Evolutionary conservation across 2,329 filamentous ascomycete genomes (phyloP).

Genomic region (Botryotinia globosa): DNA sequence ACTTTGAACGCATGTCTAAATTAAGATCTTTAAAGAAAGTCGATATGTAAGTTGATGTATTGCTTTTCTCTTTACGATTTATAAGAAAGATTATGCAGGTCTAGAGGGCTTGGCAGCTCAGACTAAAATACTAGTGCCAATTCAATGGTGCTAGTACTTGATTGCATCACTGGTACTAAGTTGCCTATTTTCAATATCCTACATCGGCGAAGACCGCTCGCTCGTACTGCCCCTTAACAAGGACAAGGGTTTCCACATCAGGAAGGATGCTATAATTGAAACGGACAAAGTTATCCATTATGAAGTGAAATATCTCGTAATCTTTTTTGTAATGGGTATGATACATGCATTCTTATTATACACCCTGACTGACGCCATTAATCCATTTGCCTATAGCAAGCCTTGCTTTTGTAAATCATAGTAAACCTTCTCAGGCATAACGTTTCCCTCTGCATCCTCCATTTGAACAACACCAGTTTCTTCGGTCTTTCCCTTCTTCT

Average conservation of each 20-base stretch:
- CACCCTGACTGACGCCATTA: background rate
- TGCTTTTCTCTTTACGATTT: background rate
- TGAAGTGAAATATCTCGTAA: background rate
- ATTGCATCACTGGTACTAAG: background rate
- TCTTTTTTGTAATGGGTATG: constrained; percentile 4
- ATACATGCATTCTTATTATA: constrained; percentile 12
- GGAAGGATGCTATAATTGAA: background rate
- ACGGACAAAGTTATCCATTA: background rate
- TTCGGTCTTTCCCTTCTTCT: constrained; percentile 71
- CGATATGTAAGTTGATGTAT: background rate
- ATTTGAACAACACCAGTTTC: constrained; percentile 92
- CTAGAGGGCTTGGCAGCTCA: background rate
- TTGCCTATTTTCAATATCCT: background rate
- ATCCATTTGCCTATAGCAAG: constrained; percentile 54
- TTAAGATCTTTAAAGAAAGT: background rate
- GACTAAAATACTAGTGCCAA: background rate
- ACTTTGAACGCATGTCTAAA: background rate
- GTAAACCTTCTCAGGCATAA: constrained; percentile 99
- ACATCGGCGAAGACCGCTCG: background rate
- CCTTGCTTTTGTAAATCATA: constrained; percentile 92
- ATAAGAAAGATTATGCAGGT: background rate
- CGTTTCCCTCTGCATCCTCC: constrained; percentile 96
- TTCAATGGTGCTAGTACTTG: background rate
- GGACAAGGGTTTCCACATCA: background rate
- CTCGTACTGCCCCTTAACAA: background rate